Base-by-base conservation (phyloP, 2,329 filamentous ascomycete species). In the Coniochaeta sp. region DNA sequence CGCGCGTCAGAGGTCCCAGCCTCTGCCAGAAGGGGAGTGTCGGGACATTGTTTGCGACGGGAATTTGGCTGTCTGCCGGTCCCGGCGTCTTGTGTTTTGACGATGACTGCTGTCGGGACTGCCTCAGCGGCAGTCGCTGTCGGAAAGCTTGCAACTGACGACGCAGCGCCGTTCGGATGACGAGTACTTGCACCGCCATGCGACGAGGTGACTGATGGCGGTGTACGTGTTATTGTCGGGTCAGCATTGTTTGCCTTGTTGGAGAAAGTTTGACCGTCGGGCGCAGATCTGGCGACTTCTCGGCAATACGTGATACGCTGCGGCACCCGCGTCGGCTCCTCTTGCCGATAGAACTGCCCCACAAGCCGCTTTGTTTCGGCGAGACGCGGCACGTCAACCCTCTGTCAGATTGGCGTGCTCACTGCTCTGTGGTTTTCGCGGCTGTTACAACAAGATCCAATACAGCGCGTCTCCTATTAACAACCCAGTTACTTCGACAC, bases 1-100 rank as follows among this genome's bases (percentile, higher is more conserved):
- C 69, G 30, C 70, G 69, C 3, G 80, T 82, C 51, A 85, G 53
- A 3, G 80, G 81, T 0, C 81, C 81, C 2, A 85, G 69, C 0
- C 79, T 71, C 60, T 78, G 74, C 79, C 80, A 83, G 35, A 83
- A 57, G 3, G 76, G 70, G 16, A 72, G 56, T 10, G 67, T 63
- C 45, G 72, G 61, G 20, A 74, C 66, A 22, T 70, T 71, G 56
- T 69, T 71, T 6, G 71, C 68, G 4, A 71, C 66, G 3, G 74
- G 73, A 47, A 77, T 71, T 20, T 72, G 65, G 47, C 65, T 63
- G 27, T 65, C 62, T 13, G 54, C 45, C 27, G 54, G 56, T 4
- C 56, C 57, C 3, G 58, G 50, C 24, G 58, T 58, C 32, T 54
- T 55, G 33, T 49, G 20, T 33, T 49, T 53, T 58, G 38, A 28